Evolutionary conservation across 306 rosid genomes (phyloP).

Genomic region (Bauhinia variegata): DNA sequence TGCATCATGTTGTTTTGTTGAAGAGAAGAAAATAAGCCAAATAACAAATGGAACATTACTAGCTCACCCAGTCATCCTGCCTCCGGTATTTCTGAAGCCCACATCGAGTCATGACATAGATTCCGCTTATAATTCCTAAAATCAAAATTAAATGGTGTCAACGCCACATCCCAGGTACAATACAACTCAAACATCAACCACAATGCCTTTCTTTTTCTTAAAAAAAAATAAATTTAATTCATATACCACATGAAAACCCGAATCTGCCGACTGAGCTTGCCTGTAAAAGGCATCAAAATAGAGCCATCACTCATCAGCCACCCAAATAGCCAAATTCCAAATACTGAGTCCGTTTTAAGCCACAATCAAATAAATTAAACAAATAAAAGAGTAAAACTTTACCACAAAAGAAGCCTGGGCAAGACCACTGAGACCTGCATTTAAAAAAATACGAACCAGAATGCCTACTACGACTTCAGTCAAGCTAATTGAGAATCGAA

Average conservation of each 20-base stretch:
- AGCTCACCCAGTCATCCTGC: constrained; percentile 81
- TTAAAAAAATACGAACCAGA: background rate
- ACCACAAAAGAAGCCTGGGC: constrained; percentile 76
- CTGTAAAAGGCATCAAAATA: constrained; percentile 42
- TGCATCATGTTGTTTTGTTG: background rate
- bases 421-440: constrained; percentile 67
- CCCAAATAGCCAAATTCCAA: constrained; percentile 17
- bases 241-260: constrained; percentile 72
- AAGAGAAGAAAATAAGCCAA: constrained; percentile 9
- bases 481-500: constrained; percentile 1
- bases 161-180: constrained; percentile 27
- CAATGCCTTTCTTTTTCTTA: background rate
- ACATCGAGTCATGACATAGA: constrained; percentile 58
- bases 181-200: background rate
- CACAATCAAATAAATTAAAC: background rate
- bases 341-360: constrained; percentile 3
- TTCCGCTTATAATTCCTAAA: constrained; percentile 76
- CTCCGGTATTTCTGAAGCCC: constrained; percentile 66
- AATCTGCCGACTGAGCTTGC: constrained; percentile 54
- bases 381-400: background rate
- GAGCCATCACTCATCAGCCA: constrained; percentile 36
- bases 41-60: constrained; percentile 3
- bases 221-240: background rate
- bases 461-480: constrained; percentile 2
- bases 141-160: constrained; percentile 29